These are phyloP conservation scores for Oryza glumipatula DNA, from an alignment of 176 grass and related monocot species.

Conservation along the genomic window DNA sequence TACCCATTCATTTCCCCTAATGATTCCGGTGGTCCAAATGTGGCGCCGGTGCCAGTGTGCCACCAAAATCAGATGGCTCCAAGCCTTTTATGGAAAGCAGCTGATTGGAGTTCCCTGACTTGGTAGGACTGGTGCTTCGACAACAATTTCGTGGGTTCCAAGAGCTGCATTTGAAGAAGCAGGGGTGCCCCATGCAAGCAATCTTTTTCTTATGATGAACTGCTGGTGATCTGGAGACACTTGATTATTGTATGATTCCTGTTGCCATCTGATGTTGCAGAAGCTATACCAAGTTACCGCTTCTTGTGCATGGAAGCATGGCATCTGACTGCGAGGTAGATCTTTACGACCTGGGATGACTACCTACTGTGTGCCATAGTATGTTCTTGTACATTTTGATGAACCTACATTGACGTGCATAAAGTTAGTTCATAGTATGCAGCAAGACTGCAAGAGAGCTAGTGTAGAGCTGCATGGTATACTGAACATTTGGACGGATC, in stretches of 20 bases:
- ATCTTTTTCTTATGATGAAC: conserved; percentile 25
- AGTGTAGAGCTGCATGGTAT: neutral
- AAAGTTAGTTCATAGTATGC: neutral
- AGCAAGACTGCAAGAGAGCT: neutral
- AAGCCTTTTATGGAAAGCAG: conserved; percentile 23
- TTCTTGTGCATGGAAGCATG: neutral
- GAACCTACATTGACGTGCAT: neutral
- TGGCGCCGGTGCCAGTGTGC: conserved; percentile 35
- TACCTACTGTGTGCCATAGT: neutral
- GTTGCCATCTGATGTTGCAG: conserved; percentile 1
- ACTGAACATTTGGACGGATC: neutral
- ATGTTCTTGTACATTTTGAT: neutral
- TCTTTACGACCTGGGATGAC: neutral
- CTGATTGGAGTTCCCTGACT: conserved; percentile 30
- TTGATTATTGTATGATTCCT: conserved; percentile 28
- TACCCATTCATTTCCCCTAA: conserved; percentile 14
- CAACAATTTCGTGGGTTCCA: conserved; percentile 15
- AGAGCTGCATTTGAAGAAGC: conserved; percentile 46
- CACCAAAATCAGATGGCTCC: neutral
- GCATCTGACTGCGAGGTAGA: neutral
- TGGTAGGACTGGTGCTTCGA: neutral
- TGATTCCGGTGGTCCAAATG: conserved; percentile 21
- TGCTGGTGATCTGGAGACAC: conserved; percentile 17
- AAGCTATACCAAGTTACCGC: neutral
- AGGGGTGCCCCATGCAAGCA: conserved; percentile 12